Percentiles rank a stretch among this genome's conserved stretches.
phyloP scores from a whole-genome alignment of 2,329 filamentous ascomycete genomes.

The Aspergillus sp. region DNA sequence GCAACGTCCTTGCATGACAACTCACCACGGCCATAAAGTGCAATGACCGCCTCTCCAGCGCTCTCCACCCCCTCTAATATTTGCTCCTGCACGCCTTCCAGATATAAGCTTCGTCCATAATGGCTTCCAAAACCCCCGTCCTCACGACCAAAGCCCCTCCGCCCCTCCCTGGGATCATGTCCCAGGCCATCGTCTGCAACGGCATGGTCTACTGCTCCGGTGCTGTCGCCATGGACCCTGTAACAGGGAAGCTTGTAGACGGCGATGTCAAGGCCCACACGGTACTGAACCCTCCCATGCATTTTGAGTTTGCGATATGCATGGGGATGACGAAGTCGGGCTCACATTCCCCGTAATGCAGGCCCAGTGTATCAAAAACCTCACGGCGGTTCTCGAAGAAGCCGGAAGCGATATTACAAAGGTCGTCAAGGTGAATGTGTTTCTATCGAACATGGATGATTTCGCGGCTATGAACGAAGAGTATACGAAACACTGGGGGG shows the following conservation, averaged over 20 bases:
- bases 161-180: constrained; percentile 56
- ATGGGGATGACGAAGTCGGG: neutral
- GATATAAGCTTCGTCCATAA: constrained; percentile 11
- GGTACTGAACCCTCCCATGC: constrained; percentile 33
- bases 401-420: constrained; percentile 61
- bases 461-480: constrained; percentile 79
- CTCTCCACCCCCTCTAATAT: neutral
- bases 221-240: constrained; percentile 58
- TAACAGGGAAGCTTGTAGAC: constrained; percentile 55
- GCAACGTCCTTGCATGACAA: constrained; percentile 2
- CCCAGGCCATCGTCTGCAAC: constrained; percentile 61
- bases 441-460: constrained; percentile 64
- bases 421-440: constrained; percentile 67
- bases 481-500: constrained; percentile 71
- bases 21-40: neutral
- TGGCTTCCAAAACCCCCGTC: constrained; percentile 43
- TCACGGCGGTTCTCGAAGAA: constrained; percentile 59
- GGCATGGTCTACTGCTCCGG: constrained; percentile 73
- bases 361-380: constrained; percentile 60
- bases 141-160: constrained; percentile 51
- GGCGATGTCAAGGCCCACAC: constrained; percentile 58
- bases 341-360: constrained; percentile 15
- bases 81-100: neutral
- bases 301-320: neutral
- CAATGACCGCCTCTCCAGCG: neutral